These are phyloP conservation scores for Hura crepitans DNA, from an alignment of 441 rosid genomes.

Conservation along the genomic window DNA sequence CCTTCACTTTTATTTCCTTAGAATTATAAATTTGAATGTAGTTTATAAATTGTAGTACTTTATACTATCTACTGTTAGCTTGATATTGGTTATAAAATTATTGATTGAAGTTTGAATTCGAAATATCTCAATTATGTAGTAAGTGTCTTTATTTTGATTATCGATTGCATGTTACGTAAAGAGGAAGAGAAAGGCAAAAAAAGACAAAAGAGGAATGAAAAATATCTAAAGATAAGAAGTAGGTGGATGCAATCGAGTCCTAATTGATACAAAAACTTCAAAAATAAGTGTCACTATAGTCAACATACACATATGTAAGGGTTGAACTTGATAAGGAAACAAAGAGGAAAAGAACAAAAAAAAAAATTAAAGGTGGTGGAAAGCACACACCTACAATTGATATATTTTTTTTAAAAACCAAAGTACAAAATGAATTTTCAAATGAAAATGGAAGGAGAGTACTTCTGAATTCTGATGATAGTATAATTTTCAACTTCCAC, in stretches of 20 bases:
- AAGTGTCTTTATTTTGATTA: too few relatives aligned
- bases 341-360: neutral
- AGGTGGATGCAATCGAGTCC: neutral
- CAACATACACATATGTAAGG: neutral
- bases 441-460: neutral
- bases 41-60: too few relatives aligned
- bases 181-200: neutral
- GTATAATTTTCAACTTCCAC: constrained; percentile 15
- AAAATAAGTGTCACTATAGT: too few relatives aligned
- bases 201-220: neutral
- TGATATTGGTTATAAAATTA: too few relatives aligned
- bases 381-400: neutral
- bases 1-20: too few relatives aligned
- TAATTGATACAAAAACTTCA: too few relatives aligned
- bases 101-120: too few relatives aligned
- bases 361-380: constrained; percentile 6
- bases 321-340: neutral
- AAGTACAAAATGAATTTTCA: constrained; percentile 6
- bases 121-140: too few relatives aligned
- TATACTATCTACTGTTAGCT: too few relatives aligned
- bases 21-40: too few relatives aligned
- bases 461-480: neutral
- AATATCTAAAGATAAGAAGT: neutral
- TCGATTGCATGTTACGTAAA: too few relatives aligned
- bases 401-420: neutral